Percentiles rank a stretch among this genome's conserved stretches.
These are phyloP conservation scores for Pleoardoris graminearum DNA, from an alignment of 2,329 filamentous ascomycete genomes.

Conservation along the genomic window DNA sequence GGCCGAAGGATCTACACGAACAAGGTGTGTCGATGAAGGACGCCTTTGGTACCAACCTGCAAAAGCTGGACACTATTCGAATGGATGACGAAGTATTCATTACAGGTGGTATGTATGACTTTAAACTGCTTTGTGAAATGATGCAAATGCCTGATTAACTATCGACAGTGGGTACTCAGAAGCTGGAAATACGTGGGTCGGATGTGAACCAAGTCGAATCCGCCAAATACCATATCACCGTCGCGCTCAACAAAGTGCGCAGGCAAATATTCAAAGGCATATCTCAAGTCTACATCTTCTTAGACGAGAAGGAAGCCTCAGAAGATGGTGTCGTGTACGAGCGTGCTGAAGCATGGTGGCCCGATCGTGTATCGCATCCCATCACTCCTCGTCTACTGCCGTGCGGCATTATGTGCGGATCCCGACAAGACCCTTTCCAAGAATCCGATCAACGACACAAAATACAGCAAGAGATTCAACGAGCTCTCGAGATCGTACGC, in stretches of 20 bases:
- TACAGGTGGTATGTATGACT: neutral
- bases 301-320: conserved; percentile 32
- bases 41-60: conserved; percentile 33
- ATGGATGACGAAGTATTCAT: conserved; percentile 36
- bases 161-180: conserved; percentile 5
- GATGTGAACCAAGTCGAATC: conserved; percentile 17
- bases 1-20: conserved; percentile 29
- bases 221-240: conserved; percentile 27
- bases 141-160: conserved; percentile 13
- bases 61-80: conserved; percentile 33
- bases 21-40: conserved; percentile 23
- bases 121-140: neutral
- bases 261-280: conserved; percentile 15
- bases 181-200: conserved; percentile 29
- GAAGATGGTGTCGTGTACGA: conserved; percentile 21
- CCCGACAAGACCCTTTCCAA: conserved; percentile 25
- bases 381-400: conserved; percentile 28
- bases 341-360: conserved; percentile 33
- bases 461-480: conserved; percentile 23
- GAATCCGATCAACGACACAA: conserved; percentile 15
- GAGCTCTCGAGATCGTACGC: conserved; percentile 26
- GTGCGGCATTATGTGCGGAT: conserved; percentile 23
- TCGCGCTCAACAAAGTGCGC: conserved; percentile 24
- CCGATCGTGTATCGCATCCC: conserved; percentile 12
- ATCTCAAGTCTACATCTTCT: conserved; percentile 22